A percentile compares a stretch with the other conserved stretches of the same genome.
These are phyloP conservation scores for Fusarium sp. DNA, from an alignment of 2,329 filamentous ascomycete species.

Conservation along the genomic window DNA sequence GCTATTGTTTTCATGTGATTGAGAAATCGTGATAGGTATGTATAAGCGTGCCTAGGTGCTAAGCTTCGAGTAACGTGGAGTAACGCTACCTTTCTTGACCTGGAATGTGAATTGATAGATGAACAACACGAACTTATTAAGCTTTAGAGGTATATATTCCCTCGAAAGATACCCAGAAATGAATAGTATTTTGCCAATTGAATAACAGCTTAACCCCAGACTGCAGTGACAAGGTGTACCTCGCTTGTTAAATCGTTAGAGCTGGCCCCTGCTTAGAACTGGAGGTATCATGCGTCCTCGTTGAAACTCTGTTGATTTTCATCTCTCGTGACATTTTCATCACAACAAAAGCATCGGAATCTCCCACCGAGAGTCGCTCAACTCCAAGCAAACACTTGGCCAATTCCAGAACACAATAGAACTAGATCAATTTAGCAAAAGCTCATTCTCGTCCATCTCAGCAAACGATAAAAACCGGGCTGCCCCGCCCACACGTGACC, in stretches of 20 bases:
- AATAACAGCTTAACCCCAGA: not conserved
- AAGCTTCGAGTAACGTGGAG: not conserved
- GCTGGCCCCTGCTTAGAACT: slow-evolving; percentile 5
- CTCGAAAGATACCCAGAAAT: not conserved
- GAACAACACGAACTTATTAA: not conserved
- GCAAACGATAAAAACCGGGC: slow-evolving; percentile 19
- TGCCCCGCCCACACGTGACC: slow-evolving; percentile 50
- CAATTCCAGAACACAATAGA: slow-evolving; percentile 3
- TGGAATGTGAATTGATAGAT: not conserved
- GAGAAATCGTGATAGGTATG: not conserved
- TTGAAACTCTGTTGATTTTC: slow-evolving; percentile 5
- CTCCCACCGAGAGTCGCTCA: not conserved
- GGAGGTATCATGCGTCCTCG: not conserved
- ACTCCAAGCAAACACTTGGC: not conserved
- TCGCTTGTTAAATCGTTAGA: slow-evolving; percentile 7
- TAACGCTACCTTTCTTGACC: not conserved
- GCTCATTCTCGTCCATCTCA: not conserved
- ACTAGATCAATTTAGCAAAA: not conserved
- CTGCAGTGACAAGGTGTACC: slow-evolving; percentile 1
- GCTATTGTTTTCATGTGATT: not conserved
- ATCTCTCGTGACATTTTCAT: not conserved
- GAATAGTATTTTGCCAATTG: not conserved
- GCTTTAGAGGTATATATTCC: not conserved
- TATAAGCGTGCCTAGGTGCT: not conserved
- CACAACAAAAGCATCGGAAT: not conserved